These are phyloP conservation scores for Mrakia gelida DNA, from an alignment of 768 basidiomycete genomes.

Conservation along the genomic window DNA sequence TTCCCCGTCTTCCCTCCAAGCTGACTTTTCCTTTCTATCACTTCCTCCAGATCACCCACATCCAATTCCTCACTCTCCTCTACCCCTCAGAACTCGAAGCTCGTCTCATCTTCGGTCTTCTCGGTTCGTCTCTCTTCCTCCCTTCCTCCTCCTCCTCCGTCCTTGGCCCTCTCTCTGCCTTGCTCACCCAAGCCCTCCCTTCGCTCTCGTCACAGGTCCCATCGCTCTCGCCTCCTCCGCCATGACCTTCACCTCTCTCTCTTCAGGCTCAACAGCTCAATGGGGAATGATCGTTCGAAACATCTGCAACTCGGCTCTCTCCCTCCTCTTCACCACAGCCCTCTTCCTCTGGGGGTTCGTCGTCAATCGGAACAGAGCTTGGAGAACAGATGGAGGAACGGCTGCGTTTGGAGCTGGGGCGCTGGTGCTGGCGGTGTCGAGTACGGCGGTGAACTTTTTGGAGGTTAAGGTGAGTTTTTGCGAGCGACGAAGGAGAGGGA, in stretches of 20 bases:
- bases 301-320: slow-evolving; percentile 94
- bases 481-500: neutral
- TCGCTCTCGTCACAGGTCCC: slow-evolving; percentile 54
- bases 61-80: slow-evolving; percentile 91
- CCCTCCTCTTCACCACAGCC: slow-evolving; percentile 82
- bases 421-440: slow-evolving; percentile 71
- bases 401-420: slow-evolving; percentile 87
- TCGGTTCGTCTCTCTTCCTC: slow-evolving; percentile 55
- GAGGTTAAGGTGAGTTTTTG: slow-evolving; percentile 57
- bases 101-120: slow-evolving; percentile 72
- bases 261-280: slow-evolving; percentile 45
- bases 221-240: slow-evolving; percentile 76
- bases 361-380: slow-evolving; percentile 83
- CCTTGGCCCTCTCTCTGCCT: neutral
- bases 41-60: slow-evolving; percentile 74
- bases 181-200: neutral
- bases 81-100: slow-evolving; percentile 89
- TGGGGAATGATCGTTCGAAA: slow-evolving; percentile 75
- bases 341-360: slow-evolving; percentile 90
- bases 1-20: neutral
- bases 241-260: slow-evolving; percentile 77
- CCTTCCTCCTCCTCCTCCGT: neutral
- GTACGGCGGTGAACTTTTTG: slow-evolving; percentile 76
- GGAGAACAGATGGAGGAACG: slow-evolving; percentile 95
- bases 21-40: neutral